A percentile compares a stretch with the other conserved stretches of the same genome.
These are phyloP conservation scores for Metschnikowia continentalis DNA, from an alignment of 805 yeast species.

Conservation along the genomic window DNA sequence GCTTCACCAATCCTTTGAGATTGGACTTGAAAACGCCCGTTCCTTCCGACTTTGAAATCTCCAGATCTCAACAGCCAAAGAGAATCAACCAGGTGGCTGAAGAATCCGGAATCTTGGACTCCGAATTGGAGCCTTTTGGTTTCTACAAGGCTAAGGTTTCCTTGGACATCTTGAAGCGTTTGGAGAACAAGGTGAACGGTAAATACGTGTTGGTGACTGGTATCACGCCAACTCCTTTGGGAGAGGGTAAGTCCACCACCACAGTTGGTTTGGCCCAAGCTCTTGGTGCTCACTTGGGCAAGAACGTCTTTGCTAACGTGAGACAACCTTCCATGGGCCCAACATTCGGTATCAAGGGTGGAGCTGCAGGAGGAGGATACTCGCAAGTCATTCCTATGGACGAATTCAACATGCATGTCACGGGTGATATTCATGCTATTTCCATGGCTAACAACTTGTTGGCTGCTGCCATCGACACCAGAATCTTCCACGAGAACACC, in stretches of 20 bases:
- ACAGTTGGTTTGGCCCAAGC: constrained; percentile 82
- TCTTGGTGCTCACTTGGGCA: constrained; percentile 66
- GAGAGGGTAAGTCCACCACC: constrained; percentile 83
- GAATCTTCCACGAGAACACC: constrained; percentile 79
- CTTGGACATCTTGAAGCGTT: constrained; percentile 57
- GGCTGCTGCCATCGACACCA: constrained; percentile 82
- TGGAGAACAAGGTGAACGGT: constrained; percentile 58
- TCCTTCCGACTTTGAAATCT: constrained; percentile 77
- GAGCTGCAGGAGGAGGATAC: constrained; percentile 90
- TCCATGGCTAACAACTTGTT: constrained; percentile 76
- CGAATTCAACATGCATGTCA: constrained; percentile 80
- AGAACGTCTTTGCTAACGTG: constrained; percentile 72
- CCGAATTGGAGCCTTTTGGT: constrained; percentile 73
- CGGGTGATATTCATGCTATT: constrained; percentile 85
- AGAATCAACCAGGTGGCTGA: constrained; percentile 62
- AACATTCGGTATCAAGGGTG: constrained; percentile 84
- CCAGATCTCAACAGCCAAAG: constrained; percentile 72
- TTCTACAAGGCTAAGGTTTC: constrained; percentile 74
- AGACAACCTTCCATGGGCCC: constrained; percentile 91
- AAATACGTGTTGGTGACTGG: constrained; percentile 76
- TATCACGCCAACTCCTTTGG: constrained; percentile 81
- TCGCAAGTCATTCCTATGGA: constrained; percentile 88
- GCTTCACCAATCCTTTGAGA: constrained; percentile 51
- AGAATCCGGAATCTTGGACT: constrained; percentile 63
- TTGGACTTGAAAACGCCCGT: constrained; percentile 60